Evolutionary conservation across 2,329 filamentous ascomycete genomes (phyloP), one percentile per base, ranked within the genome.

Genomic region (Tolypocladium inflatum): DNA sequence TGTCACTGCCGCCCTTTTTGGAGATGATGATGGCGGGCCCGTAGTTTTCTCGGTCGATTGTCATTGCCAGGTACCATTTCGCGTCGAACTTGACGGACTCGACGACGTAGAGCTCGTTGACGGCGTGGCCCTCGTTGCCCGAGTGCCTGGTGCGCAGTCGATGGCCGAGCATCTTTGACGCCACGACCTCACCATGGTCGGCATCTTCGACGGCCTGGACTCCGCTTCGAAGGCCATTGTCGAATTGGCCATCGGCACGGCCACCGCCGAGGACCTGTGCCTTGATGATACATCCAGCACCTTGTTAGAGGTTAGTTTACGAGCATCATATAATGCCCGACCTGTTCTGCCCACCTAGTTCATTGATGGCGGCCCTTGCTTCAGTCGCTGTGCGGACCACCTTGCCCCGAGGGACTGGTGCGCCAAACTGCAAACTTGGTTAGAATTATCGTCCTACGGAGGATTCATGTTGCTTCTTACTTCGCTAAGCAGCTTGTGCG

Each of bases 11-110:
- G 5, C 61, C 57, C 1, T 66, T 56, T 33, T 64, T 67, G 19
- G 72, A 75, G 2, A 76, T 61, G 6, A 76, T 61, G 4, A 80
- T 62, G 0, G 68, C 63, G 0, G 77, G 77, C 15, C 63, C 65
- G 55, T 65, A 72, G 17, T 65, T 67, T n/a, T 75, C 71, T 4
- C 77, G 74, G 51, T 79, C 75, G 42, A 80, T 68, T 0, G 72
- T 72, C 54, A 80, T 67, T 8, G 71, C 68, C 0, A 80, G 55
- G 56, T 76, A 76, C 68, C 71, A 80, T 55, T 71, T 66, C 2
- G 71, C 60, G 0, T 67, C 66, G 19, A 66, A 60, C 8, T 67
- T 43, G 0, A 73, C 54, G 0, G 61, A 43, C 62, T 77, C 68
- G 35, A 71, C 66, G 21, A 78, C 67, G 56, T 73, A 74, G 0